Conservation (phyloP, 1,284 basidiomycete genomes). For the Microbotryomycetes sp. region DNA sequence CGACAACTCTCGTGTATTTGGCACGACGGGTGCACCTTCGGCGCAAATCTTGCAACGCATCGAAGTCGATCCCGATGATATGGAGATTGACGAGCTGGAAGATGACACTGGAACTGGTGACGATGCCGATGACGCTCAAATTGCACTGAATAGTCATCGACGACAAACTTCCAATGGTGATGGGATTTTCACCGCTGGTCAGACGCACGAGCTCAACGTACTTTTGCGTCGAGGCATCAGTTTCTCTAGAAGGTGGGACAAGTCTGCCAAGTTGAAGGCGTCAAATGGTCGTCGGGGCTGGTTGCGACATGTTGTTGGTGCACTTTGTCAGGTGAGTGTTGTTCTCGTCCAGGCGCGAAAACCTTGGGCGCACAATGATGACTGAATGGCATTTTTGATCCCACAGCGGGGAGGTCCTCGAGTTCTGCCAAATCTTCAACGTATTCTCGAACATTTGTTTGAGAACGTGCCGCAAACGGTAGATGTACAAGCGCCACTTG, state of each 20-base stretch:
- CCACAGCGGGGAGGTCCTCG: constrained; percentile 24
- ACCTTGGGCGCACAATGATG: not conserved
- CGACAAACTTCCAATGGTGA: constrained; percentile 1
- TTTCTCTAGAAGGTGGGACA: constrained; percentile 32
- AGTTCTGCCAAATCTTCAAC: constrained; percentile 11
- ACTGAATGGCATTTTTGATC: not conserved
- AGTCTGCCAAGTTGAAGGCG: constrained; percentile 30
- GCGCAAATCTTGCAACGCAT: not conserved
- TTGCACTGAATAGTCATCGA: constrained; percentile 4
- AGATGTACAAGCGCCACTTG: constrained; percentile 3
- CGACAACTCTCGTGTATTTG: constrained; percentile 55
- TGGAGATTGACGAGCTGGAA: constrained; percentile 18
- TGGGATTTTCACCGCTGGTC: not conserved
- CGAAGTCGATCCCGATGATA: constrained; percentile 3
- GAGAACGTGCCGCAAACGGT: constrained; percentile 1
- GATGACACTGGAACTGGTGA: constrained; percentile 3
- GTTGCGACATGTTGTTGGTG: constrained; percentile 31
- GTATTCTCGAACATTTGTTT: constrained; percentile 30
- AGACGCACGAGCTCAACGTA: constrained; percentile 12
- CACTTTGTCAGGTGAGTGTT: constrained; percentile 24
- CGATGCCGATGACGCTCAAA: not conserved
- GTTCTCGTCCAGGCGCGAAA: not conserved
- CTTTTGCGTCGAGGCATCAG: constrained; percentile 27
- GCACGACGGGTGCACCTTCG: constrained; percentile 21
- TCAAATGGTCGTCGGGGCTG: constrained; percentile 24